Evolutionary conservation across 306 rosid genomes (phyloP).

Genomic region (Hippophae tibetana): DNA sequence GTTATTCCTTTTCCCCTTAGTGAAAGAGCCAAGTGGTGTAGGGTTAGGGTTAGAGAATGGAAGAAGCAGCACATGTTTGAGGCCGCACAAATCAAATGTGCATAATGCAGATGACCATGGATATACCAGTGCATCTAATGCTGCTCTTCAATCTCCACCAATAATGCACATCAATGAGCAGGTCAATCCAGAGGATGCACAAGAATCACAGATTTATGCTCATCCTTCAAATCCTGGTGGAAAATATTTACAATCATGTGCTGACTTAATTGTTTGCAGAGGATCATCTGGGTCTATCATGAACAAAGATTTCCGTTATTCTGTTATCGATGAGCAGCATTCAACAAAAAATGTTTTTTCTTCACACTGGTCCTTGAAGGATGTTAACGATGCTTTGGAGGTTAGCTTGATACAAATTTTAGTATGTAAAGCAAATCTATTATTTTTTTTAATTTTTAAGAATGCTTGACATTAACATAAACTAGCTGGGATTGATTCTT

Average conservation of each 20-base stretch:
- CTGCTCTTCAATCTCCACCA: conserved; percentile 39
- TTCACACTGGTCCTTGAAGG: conserved; percentile 63
- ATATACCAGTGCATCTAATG: conserved; percentile 21
- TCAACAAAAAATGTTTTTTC: conserved; percentile 33
- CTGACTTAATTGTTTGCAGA: conserved; percentile 19
- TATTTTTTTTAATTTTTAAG: neutral
- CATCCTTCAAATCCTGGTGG: conserved; percentile 18
- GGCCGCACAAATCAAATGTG: conserved; percentile 24
- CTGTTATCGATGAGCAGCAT: conserved; percentile 20
- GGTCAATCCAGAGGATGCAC: conserved; percentile 21
- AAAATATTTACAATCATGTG: conserved; percentile 24
- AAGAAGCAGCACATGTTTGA: conserved; percentile 25
- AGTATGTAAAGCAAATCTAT: neutral
- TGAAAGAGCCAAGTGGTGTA: conserved; percentile 26
- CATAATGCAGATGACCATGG: conserved; percentile 22
- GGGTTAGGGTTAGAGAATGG: conserved; percentile 26
- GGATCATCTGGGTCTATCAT: conserved; percentile 22
- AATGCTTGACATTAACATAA: neutral
- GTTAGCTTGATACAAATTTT: conserved; percentile 28
- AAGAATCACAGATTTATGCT: conserved; percentile 6
- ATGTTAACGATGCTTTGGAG: conserved; percentile 56
- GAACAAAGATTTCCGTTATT: conserved; percentile 23
- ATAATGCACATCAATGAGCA: conserved; percentile 30
- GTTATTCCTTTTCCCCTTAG: conserved; percentile 13
- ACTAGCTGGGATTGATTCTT: neutral